phyloP scores from a whole-genome alignment of 2,329 filamentous ascomycete species.

The Apiospora phragmitis region DNA sequence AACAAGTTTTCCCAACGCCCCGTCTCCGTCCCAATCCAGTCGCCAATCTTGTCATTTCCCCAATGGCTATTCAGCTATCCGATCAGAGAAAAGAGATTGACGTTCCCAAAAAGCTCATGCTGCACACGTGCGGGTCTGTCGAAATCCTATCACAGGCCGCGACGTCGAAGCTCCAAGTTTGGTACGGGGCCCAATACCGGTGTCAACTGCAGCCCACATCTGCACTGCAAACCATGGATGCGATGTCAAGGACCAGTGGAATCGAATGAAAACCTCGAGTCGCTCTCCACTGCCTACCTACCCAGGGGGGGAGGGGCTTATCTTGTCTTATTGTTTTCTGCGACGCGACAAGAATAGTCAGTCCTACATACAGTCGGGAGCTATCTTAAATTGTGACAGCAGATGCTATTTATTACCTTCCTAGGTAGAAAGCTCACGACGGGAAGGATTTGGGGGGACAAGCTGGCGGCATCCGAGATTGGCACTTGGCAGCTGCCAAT shows the following conservation, averaged over 20 bases:
- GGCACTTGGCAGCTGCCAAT: not conserved
- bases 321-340: not conserved
- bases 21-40: not conserved
- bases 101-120: not conserved
- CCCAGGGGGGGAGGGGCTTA: not conserved
- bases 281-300: not conserved
- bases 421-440: not conserved
- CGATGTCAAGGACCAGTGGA: not conserved
- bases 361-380: not conserved
- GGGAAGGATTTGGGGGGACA: not conserved
- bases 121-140: not conserved
- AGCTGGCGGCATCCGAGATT: not conserved
- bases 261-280: not conserved
- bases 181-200: conserved; percentile 5
- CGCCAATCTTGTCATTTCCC: not conserved
- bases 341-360: not conserved
- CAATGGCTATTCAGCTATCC: not conserved
- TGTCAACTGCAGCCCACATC: conserved; percentile 1
- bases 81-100: conserved; percentile 2
- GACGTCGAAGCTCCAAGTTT: not conserved
- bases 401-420: not conserved
- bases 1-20: not conserved
- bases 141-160: not conserved
- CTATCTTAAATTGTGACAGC: not conserved
- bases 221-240: not conserved